Percentiles rank a stretch among this genome's conserved stretches.
phyloP scores from a whole-genome alignment of 2,329 filamentous ascomycete species.

The Neonectria ditissima region DNA sequence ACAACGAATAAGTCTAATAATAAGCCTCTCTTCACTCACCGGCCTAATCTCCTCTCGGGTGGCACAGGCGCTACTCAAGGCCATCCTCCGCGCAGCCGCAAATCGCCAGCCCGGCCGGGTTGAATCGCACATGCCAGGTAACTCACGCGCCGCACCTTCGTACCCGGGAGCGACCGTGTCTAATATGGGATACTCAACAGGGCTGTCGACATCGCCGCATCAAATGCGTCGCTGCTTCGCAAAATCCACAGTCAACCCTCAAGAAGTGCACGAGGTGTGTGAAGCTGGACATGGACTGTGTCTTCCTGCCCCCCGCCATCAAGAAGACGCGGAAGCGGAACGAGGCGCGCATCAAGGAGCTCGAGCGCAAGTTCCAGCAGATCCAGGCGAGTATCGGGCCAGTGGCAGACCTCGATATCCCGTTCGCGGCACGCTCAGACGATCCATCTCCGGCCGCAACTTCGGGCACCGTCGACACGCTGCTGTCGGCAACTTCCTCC shows the following conservation, averaged over 20 bases:
- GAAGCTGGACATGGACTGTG: constrained; percentile 26
- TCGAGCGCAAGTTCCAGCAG: constrained; percentile 25
- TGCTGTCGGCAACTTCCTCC: background rate
- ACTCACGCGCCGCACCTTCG: background rate
- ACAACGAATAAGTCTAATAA: background rate
- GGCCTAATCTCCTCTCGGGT: background rate
- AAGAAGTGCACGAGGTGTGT: constrained; percentile 23
- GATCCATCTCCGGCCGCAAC: constrained; percentile 1
- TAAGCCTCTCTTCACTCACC: background rate
- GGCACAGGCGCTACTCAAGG: background rate
- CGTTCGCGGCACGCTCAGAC: constrained; percentile 8
- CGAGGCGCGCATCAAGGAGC: constrained; percentile 27
- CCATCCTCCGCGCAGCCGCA: background rate
- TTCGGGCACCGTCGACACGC: background rate
- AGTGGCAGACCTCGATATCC: background rate
- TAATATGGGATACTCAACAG: background rate
- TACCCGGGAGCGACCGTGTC: background rate
- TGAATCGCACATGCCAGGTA: constrained; percentile 4
- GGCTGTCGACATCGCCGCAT: constrained; percentile 7
- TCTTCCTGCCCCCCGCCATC: constrained; percentile 22
- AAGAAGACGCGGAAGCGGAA: constrained; percentile 27
- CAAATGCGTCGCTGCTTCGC: constrained; percentile 1
- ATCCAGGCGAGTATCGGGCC: constrained; percentile 15
- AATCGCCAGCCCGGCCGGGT: background rate
- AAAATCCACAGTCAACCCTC: background rate